Base-by-base conservation (phyloP, 2,329 filamentous ascomycete species). In the Sporothrix curviconia region DNA sequence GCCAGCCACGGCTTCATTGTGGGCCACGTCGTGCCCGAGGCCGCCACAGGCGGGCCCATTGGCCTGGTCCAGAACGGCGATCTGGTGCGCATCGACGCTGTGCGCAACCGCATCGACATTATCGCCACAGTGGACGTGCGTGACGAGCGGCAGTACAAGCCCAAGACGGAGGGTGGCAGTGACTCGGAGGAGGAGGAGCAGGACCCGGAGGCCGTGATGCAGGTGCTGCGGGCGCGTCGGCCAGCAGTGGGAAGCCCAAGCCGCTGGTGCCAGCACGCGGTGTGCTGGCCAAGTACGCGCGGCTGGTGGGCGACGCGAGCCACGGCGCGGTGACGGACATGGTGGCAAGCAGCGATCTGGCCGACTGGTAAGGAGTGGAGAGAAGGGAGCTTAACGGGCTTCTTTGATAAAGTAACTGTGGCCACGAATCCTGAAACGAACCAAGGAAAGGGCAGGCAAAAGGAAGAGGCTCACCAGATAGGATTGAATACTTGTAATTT, bases 1-100 rank as follows among this genome's bases (percentile, higher is more conserved):
- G 92, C 91, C 2, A 88, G 82, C 55, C 92, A 96, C 70, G 91
- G 91, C 0, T 96, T 96, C 71, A 94, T 96, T 66, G 90, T 97
- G 15, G 92, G 92, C 1, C 92, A 96, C 67, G 90, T 96, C 14
- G 88, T 89, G 3, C 92, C 92, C 2, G 92, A 97, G 72, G 92
- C 92, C 0, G 90, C 89, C 1, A 86, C 87, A 1, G 92, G 92
- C 15, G 92, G 92, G 0, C 92, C 92, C 0, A 91, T 97, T 67
- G 92, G 88, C 0, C 75, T 95, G 6, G 89, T 96, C 2, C 69
- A 76, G 64, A 81, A 95, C 65, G 92, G 90, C 2, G 92, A 97
- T 71, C 72, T 82, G 25, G 84, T 97, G 53, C 91, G 88, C 3
- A 96, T 97, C 66, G 89, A 94, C 68, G 91, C 92, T 0, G 84